Base-by-base conservation (phyloP, 164 flowering plant species). In the Nymphaea thermarum region DNA sequence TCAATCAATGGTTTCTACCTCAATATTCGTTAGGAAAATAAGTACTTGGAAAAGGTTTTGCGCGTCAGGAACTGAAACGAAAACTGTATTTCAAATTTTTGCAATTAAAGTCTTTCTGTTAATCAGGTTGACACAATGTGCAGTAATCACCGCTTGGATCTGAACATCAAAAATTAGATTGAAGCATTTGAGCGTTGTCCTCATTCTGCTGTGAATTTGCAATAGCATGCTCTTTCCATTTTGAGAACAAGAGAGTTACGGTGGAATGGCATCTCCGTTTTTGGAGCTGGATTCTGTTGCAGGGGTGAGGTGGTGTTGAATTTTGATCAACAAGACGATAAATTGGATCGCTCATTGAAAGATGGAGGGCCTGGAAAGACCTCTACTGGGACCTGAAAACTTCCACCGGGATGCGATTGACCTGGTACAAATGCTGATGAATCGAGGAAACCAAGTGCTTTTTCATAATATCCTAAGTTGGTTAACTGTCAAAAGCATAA, bases 391-490 rank as follows among this genome's bases (percentile, higher is more conserved):
- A 70, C 94, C 97, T 6, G 85, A 83, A 68, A 82, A 79, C 72
- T 87, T 91, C 82, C 80, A 84, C 63, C 75, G 91, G 66, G 94
- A 87, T 43, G 93, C 88, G 43, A 82, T 91, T 74, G 97, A 91
- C 74, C 77, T 91, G 93, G 97, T 90, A 77, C 77, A 80, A 64
- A 65, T 17, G 16, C 6, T n/a, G 42, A n/a, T 8, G 16, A n/a
- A 61, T 8, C 16, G 55, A 47, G 55, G 12, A 7, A 47, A 6
- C 55, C 7, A 7, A 47, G 55, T 47, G 55, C 12, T 47, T 7
- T 47, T 47, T 47, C 55, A 3, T 47, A 25, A 25, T 25, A 25
- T 25, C 36, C 36, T 47, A 47, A 47, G 55, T 47, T 47, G 55
- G 55, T 47, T 3, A 6, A 47, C 55, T 7, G 12, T 47, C 12